Evolutionary conservation across 2,329 filamentous ascomycete species (phyloP), one percentile per base, ranked within the genome.

Genomic region (Colletotrichum noveboracense): DNA sequence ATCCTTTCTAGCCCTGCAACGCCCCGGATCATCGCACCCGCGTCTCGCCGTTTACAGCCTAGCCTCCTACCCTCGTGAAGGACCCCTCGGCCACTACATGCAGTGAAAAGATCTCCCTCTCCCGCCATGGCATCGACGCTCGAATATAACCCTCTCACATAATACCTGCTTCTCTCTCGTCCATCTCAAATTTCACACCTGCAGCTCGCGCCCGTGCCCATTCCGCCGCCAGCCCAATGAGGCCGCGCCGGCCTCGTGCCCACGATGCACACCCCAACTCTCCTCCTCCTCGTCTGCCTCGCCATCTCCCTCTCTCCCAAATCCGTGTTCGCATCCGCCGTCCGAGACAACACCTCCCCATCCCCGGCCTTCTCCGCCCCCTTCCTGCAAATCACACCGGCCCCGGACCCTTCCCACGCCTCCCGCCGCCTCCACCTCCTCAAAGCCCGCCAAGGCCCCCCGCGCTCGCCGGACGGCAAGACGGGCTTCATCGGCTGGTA

Each of bases 401-500:
- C 69, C 10, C 38, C 73, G 32, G 62, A 72, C 32, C 32, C 55
- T 0, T 12, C 3, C 3, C 7, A 16, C 30, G 62, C 30, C 12
- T 16, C 70, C 7, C 38, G 14, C 2, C 32, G 26, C 8, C 69
- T 72, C 1, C 32, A 26, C 4, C 73, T 72, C 5, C 55, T 67
- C 6, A 24, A 12, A 2, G 5, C 69, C 32, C 70, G 69, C 2
- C 69, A 67, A 26, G 64, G 62, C 4, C 16, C 32, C 3, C 43
- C 62, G 8, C 14, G 32, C 8, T 36, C 56, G 4, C 58, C 62
- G 3, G 64, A 72, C 7, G 56, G 69, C n/a, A 48, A 55, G 26
- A 71, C 72, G 18, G 28, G 28, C 48, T 74, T 74, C 52, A 74
- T 74, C 9, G 72, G 34, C 9, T 74, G 72, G 72, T 74, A 74